Base-by-base conservation (phyloP, 441 rosid species). In the Brassica hybrid region DNA sequence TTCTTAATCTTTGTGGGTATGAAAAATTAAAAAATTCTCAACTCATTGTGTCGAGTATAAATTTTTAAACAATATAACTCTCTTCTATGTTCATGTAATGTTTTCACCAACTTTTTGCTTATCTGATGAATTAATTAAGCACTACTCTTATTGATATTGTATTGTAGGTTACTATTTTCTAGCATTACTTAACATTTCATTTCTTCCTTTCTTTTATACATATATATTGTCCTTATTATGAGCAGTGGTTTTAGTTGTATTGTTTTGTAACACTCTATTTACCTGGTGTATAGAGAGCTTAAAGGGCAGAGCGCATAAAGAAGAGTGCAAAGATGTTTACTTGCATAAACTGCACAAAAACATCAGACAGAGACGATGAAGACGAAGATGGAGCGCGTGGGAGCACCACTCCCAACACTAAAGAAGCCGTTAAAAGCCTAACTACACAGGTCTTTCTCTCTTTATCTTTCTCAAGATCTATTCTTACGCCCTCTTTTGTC, bases 371-470 rank as follows among this genome's bases (percentile, higher is more conserved):
- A 19, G 94, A 84, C 60, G 98, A 88, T 17, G 95, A 86, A 7
- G 94, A 56, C 57, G 94, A 88, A 60, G 80, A 74, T 23, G 83
- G 59, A 81, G 90, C 92, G 89, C 94, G 98, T 87, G 94, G 90
- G 14, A 87, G 87, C 85, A 85, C 87, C 43, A 88, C 97, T 69
- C 97, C 97, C 18, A 88, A 84, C 69, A 86, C 96, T 4, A 96
- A 89, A 83, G 99, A 96, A 81, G 94, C 98, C 87, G 99, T 94
- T 91, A 96, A 92, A 87, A 91, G 97, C 97, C 96, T 96, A 74
- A 96, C 99, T 69, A 68, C 97, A 41, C 99, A 96, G 98, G 99
- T 96, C 25, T 19, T 56, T 67, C 72, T 79, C 70, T 76, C 72
- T 57, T 19, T 54, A 17, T 74, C 41, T 64, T 16, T 54, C 68